phyloP scores from a whole-genome alignment of 208 protist species.

The Acanthamoeba triangularis region DNA sequence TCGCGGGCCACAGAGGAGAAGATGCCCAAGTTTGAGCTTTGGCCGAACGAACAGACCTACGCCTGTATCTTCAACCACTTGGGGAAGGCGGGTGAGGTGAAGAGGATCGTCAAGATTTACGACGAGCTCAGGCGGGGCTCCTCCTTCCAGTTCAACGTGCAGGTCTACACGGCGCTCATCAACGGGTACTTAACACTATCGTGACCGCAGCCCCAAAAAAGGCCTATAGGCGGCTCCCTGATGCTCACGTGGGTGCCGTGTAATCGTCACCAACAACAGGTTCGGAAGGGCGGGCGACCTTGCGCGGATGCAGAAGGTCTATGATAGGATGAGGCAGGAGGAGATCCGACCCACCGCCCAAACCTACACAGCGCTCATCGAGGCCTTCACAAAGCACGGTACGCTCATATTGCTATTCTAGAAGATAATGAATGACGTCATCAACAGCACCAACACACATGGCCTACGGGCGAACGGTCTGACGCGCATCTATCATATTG shows the following conservation, averaged over 20 bases:
- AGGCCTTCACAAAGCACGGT: background rate
- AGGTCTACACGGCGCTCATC: background rate
- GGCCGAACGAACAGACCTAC: slow-evolving; percentile 38
- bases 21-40: background rate
- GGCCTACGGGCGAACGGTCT: too few species aligned
- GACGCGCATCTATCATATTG: background rate
- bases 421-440: background rate
- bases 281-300: background rate
- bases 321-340: background rate
- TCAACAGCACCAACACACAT: background rate
- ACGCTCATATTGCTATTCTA: background rate
- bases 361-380: background rate
- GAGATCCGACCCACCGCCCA: background rate
- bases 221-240: background rate
- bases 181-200: background rate
- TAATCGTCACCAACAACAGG: too few species aligned
- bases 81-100: background rate
- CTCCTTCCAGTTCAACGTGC: background rate
- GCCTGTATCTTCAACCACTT: slow-evolving; percentile 28
- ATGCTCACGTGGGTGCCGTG: background rate
- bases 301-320: slow-evolving; percentile 26
- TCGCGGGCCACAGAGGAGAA: background rate
- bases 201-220: too few species aligned
- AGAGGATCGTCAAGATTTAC: background rate
- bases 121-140: background rate